Percentiles rank a stretch among this genome's conserved stretches.
Evolutionary conservation across 345 rosid genomes (phyloP).

Genomic region (Corchorus capsularis): DNA sequence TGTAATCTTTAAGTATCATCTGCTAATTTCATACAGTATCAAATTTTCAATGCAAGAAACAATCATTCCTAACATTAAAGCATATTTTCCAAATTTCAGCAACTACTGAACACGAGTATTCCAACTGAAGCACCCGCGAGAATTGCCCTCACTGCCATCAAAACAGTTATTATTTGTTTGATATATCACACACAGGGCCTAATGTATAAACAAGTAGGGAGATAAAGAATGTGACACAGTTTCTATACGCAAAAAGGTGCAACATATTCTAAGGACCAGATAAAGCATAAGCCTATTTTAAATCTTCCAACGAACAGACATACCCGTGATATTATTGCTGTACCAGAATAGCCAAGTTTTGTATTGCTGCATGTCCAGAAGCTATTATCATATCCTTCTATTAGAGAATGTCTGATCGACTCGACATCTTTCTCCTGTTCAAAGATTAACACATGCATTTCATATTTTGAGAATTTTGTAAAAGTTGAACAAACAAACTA

Average conservation of each 20-base stretch:
- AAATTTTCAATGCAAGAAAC: neutral
- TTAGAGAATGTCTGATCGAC: slow-evolving; percentile 58
- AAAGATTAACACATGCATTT: slow-evolving; percentile 9
- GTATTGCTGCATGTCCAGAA: slow-evolving; percentile 91
- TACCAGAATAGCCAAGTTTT: slow-evolving; percentile 96
- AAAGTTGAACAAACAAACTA: neutral
- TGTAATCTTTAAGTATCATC: slow-evolving; percentile 8
- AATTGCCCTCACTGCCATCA: neutral
- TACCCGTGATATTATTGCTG: slow-evolving; percentile 95
- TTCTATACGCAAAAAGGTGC: neutral
- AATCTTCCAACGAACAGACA: slow-evolving; percentile 17
- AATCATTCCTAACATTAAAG: neutral
- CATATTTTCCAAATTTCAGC: neutral
- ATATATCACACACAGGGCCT: neutral
- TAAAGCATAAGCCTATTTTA: neutral
- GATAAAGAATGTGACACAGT: neutral
- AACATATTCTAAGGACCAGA: slow-evolving; percentile 1
- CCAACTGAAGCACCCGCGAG: neutral
- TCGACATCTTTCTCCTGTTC: slow-evolving; percentile 86
- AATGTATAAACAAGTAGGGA: slow-evolving; percentile 7
- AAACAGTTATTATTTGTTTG: neutral
- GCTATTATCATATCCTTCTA: slow-evolving; percentile 77
- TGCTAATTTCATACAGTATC: neutral
- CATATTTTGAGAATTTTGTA: neutral
- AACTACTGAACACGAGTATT: neutral